Conservation (phyloP, 108 stramenopile species). For the Nitzschia sp. region DNA sequence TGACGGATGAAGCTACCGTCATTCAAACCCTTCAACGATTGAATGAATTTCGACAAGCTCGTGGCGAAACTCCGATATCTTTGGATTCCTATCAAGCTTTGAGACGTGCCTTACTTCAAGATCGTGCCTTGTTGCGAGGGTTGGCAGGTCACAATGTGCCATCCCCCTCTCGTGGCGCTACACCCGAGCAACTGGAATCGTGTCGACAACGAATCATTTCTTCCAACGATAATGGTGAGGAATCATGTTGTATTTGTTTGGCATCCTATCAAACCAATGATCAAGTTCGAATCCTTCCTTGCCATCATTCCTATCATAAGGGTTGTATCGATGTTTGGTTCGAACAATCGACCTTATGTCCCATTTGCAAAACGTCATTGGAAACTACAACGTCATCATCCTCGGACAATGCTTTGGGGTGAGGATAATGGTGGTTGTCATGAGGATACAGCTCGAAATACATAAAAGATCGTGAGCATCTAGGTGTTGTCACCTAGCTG, state of each 20-base stretch:
- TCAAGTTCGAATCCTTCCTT: constrained; percentile 19
- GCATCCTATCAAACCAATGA: constrained; percentile 3
- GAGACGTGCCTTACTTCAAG: constrained; percentile 3
- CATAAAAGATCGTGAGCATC: too few species aligned
- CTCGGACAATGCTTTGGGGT: too few species aligned
- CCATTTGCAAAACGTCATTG: constrained; percentile 22
- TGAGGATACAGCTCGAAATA: too few species aligned
- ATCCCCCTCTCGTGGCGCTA: neutral
- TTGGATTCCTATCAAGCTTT: constrained; percentile 19
- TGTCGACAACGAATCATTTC: constrained; percentile 13
- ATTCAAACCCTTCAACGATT: constrained; percentile 14
- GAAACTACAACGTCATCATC: too few species aligned
- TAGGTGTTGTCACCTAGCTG: too few species aligned
- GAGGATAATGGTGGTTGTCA: too few species aligned
- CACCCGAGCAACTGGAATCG: constrained; percentile 18
- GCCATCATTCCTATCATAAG: constrained; percentile 20
- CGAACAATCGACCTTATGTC: constrained; percentile 27
- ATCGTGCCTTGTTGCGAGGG: constrained; percentile 18
- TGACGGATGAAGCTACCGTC: neutral
- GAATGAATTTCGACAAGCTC: constrained; percentile 23
- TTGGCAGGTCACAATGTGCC: constrained; percentile 5
- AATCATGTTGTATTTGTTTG: constrained; percentile 30
- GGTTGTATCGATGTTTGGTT: constrained; percentile 37
- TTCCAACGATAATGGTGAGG: constrained; percentile 1
- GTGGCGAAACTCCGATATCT: constrained; percentile 25